These are phyloP conservation scores for Plantago rigida DNA, from an alignment of 305 asterid species.

Conservation along the genomic window DNA sequence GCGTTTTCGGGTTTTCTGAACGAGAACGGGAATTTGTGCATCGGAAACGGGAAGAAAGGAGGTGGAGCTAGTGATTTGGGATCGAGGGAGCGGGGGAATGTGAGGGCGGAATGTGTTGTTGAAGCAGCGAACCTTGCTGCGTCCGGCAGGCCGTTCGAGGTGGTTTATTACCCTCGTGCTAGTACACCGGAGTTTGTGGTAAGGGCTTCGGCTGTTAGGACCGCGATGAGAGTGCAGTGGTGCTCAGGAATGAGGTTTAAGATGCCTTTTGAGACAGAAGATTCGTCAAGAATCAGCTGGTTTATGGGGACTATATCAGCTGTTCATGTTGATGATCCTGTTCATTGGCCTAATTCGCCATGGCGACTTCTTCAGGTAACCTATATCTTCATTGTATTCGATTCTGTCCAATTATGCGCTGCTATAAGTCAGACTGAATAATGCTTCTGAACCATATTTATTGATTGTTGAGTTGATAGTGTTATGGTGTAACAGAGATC, in stretches of 20 bases:
- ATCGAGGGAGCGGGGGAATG: constrained; percentile 33
- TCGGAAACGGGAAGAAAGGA: constrained; percentile 33
- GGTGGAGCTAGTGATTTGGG: constrained; percentile 30
- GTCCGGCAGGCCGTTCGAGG: constrained; percentile 55
- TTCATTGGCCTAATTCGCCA: constrained; percentile 80
- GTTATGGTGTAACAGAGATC: not conserved
- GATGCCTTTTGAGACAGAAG: constrained; percentile 91
- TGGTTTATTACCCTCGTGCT: constrained; percentile 60
- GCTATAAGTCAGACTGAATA: no score
- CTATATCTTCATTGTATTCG: not conserved
- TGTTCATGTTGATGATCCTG: constrained; percentile 53
- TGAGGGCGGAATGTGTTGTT: constrained; percentile 43
- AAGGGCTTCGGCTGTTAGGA: constrained; percentile 46
- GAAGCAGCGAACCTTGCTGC: constrained; percentile 66
- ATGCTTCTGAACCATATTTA: not conserved
- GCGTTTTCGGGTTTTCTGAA: constrained; percentile 40
- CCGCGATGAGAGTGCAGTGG: constrained; percentile 64
- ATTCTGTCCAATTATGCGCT: not conserved
- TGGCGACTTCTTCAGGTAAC: constrained; percentile 83
- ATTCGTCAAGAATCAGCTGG: constrained; percentile 80
- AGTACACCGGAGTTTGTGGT: constrained; percentile 87
- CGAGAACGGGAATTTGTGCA: constrained; percentile 35
- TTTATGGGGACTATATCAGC: constrained; percentile 75
- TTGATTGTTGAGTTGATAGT: not conserved
- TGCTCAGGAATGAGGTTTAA: constrained; percentile 78